Evolutionary conservation across 768 basidiomycete species (phyloP), one percentile per base, ranked within the genome.

Genomic region (Tricholoma terreum): DNA sequence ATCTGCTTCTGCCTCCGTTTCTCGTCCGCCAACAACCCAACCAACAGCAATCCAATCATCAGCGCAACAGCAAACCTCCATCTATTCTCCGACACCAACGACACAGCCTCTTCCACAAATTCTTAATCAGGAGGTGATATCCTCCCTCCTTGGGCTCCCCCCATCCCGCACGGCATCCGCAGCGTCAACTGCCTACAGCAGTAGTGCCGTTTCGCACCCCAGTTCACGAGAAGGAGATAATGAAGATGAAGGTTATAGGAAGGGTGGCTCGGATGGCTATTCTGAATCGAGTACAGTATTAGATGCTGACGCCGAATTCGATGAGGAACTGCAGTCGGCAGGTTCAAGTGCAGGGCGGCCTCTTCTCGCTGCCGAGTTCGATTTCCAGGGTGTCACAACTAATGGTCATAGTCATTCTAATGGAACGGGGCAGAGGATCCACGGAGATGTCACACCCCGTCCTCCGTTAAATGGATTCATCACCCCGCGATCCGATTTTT

Each of bases 121-220:
- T 17, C 80, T 91, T 45, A 85, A 83, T 52, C 84, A 87, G 66
- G 83, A 88, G 54, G 88, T 90, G 36, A 83, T 89, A 35, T 82
- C 82, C 2, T 75, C 80, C 3, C 77, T 91, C 8, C 75, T 89
- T 2, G 87, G 88, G 4, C 72, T 86, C 11, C 73, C 75, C 5
- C 77, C 76, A 3, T 73, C 76, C 14, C 76, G 77, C 3, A 66
- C 76, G 3, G 61, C 76, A 8, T 79, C 74, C 40, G 77, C 67
- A 17, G 73, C 75, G n/a, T 77, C 76, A 17, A 68, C 65, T 4
- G 34, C 64, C 15, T 63, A 65, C 35, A 71, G 66, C 58, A 65
- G 63, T 49, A 70, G 70, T n/a, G 68, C 69, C 3, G 67, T 65
- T 11, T 78, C 76, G 1, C 74, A 76, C 56, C 69, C 73, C 54